Evolutionary conservation across 257 asterid species (phyloP).

Genomic region (Plantago elongata): DNA sequence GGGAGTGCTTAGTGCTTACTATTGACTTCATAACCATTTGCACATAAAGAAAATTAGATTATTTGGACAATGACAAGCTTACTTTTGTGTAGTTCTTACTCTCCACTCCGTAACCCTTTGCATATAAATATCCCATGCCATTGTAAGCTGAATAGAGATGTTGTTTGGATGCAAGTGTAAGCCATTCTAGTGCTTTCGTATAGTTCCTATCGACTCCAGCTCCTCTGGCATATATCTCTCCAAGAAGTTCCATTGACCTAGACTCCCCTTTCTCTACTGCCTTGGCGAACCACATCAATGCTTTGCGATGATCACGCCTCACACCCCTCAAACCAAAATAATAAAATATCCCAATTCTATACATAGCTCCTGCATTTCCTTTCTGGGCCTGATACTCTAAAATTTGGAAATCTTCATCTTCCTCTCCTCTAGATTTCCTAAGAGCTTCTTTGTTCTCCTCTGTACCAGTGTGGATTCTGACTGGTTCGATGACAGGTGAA

Average conservation of each 20-base stretch:
- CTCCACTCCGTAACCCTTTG: conserved; percentile 96
- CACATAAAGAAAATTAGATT: background rate
- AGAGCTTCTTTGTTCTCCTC: conserved; percentile 97
- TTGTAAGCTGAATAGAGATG: conserved; percentile 90
- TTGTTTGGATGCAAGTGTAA: conserved; percentile 84
- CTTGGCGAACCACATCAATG: conserved; percentile 81
- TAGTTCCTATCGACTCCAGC: conserved; percentile 95
- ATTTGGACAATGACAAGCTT: conserved; percentile 1
- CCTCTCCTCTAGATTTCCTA: conserved; percentile 95
- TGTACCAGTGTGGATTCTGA: conserved; percentile 94
- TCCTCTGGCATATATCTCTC: conserved; percentile 95
- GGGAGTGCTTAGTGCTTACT: too few species aligned
- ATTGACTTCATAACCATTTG: too few species aligned
- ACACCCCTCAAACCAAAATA: conserved; percentile 96
- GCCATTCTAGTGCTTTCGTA: conserved; percentile 92
- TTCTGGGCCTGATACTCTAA: conserved; percentile 93
- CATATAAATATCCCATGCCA: conserved; percentile 96
- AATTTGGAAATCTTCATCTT: conserved; percentile 96
- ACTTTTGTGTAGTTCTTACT: conserved; percentile 82
- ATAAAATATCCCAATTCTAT: conserved; percentile 79
- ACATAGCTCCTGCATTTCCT: conserved; percentile 97
- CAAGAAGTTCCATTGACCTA: conserved; percentile 97
- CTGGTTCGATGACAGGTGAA: conserved; percentile 89
- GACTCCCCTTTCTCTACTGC: conserved; percentile 96
- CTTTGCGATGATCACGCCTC: conserved; percentile 87